These are phyloP conservation scores for Pilatotrama ljubarskyi DNA, from an alignment of 768 basidiomycete species.

Conservation along the genomic window DNA sequence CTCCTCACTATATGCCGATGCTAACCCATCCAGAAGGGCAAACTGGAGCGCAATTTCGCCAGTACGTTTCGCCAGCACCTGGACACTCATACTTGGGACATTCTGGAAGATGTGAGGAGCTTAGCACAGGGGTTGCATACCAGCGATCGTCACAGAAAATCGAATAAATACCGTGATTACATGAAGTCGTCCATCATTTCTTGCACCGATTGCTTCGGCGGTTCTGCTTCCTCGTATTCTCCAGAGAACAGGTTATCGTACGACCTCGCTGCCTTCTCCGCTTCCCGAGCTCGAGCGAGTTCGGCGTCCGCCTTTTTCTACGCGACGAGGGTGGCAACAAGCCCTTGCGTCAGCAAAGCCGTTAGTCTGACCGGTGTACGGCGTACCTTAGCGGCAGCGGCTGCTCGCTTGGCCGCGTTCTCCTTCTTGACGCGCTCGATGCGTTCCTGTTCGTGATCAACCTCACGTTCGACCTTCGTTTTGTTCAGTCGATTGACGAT, in stretches of 20 bases:
- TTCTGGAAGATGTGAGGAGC: too few relatives aligned
- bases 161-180: constrained; percentile 35
- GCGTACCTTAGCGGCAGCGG: constrained; percentile 66
- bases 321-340: background rate
- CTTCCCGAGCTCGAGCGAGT: constrained; percentile 73
- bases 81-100: too few relatives aligned
- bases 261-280: constrained; percentile 83
- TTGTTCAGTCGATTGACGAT: constrained; percentile 94
- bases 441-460: constrained; percentile 90
- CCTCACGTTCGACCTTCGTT: constrained; percentile 80
- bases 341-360: background rate
- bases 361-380: background rate
- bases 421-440: constrained; percentile 81
- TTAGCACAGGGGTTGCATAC: too few relatives aligned
- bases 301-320: constrained; percentile 82
- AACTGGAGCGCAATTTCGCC: too few relatives aligned
- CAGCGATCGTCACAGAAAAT: background rate
- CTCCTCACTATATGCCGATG: too few relatives aligned
- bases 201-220: constrained; percentile 57
- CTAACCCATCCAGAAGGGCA: too few relatives aligned
- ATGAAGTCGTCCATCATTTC: constrained; percentile 91
- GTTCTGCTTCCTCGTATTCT: constrained; percentile 50
- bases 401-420: constrained; percentile 58
- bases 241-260: constrained; percentile 80
- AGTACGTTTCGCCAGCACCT: too few relatives aligned